Base-by-base conservation (phyloP, 805 yeast species). In the Komagataella mondaviorum region DNA sequence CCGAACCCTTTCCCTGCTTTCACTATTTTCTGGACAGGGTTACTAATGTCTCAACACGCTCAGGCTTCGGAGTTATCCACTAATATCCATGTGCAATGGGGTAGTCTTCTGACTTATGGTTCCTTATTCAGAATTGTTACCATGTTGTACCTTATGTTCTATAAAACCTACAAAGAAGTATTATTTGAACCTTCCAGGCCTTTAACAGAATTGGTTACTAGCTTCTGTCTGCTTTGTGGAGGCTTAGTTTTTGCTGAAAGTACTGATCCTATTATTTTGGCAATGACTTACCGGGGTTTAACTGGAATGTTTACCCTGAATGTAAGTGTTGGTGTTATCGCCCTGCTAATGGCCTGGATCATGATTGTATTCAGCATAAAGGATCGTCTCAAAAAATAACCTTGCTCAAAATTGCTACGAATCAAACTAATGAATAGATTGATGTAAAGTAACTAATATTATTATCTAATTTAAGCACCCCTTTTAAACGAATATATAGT, bases 21-120 rank as follows among this genome's bases (percentile, higher is more conserved):
- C 56, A 88, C 95, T 2, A 86, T 93, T 39, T 93, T 87, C 69
- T 93, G 96, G 96, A 93, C 98, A 1, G 99, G 99, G 24, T 75
- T 84, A 12, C 73, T 93, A 55, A 93, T 93, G 99, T 89, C 97
- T 1, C 88, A 85, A 65, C 99, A 93, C 67, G 81, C 80, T 45
- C 99, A 93, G 67, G 85, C 90, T 5, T 83, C 93, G 1, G 71
- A 64, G 51, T 74, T 85, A 36, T 82, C 96, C 2, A 88, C 97
- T 2, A 71, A 67, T 16, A 78, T 93, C 55, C 99, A 93, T 65
- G 70, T 77, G 51, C 97, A 89, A 67, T 93, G 99, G 99, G 99
- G 99, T 6, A 74, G 76, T 53, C 67, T 93, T 60, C 73, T 93
- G 53, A 76, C 90, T n/a, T 77, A 78, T 57, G 98, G 89, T 1